phyloP scores from a whole-genome alignment of 441 rosid genomes.

The Syzygium malaccense region DNA sequence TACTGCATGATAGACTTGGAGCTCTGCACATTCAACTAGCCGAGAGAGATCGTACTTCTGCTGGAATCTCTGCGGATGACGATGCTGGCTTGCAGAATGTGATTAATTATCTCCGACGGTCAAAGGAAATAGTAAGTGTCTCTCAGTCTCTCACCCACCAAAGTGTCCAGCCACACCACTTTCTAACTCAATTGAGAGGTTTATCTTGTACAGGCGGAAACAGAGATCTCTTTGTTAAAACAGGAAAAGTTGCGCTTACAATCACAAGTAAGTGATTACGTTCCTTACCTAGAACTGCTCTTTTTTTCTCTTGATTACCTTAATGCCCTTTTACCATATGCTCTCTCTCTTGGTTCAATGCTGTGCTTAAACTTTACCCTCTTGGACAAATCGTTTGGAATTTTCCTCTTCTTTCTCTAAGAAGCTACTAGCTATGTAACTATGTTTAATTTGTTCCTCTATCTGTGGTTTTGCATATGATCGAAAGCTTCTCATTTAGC shows the following conservation, averaged over 20 bases:
- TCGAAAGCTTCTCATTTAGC: neutral
- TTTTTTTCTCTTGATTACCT: neutral
- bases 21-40: slow-evolving; percentile 87
- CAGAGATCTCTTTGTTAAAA: slow-evolving; percentile 83
- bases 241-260: slow-evolving; percentile 92
- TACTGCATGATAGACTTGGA: slow-evolving; percentile 81
- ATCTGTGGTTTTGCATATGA: neutral
- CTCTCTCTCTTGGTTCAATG: neutral
- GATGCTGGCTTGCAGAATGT: slow-evolving; percentile 83
- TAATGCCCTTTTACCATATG: neutral
- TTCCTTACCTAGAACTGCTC: neutral
- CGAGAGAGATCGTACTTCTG: slow-evolving; percentile 60
- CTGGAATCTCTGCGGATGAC: slow-evolving; percentile 39
- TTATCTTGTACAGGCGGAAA: slow-evolving; percentile 65
- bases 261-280: slow-evolving; percentile 57
- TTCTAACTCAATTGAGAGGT: neutral
- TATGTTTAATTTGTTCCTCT: neutral
- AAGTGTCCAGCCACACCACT: neutral
- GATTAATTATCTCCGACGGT: slow-evolving; percentile 75
- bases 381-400: neutral
- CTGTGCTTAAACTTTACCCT: neutral
- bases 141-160: neutral
- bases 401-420: neutral
- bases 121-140: slow-evolving; percentile 77
- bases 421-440: neutral